phyloP scores from a whole-genome alignment of 108 stramenopile genomes.

The Discostella pseudostelligera region DNA sequence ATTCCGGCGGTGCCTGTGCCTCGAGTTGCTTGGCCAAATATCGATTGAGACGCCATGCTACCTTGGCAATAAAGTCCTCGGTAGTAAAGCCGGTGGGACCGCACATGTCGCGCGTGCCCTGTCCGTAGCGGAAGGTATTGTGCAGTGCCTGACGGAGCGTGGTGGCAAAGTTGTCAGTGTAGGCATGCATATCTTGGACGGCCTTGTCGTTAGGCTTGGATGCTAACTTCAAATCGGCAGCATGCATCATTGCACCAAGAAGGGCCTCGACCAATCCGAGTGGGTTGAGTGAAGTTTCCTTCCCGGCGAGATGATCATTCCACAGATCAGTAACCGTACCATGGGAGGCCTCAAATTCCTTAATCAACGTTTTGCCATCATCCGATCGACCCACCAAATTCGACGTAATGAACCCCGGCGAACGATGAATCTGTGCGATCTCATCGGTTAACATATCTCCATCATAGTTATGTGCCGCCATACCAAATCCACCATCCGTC shows the following conservation, averaged over 20 bases:
- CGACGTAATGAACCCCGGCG: conserved; percentile 96
- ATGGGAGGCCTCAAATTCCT: conserved; percentile 96
- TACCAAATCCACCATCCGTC: conserved; percentile 97
- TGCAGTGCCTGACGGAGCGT: conserved; percentile 87
- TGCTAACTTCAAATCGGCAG: conserved; percentile 78
- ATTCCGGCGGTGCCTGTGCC: conserved; percentile 71
- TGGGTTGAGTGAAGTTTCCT: conserved; percentile 96
- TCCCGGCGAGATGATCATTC: conserved; percentile 92
- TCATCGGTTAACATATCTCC: conserved; percentile 94
- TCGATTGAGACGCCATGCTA: conserved; percentile 87
- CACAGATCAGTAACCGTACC: conserved; percentile 96
- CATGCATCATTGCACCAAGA: conserved; percentile 94
- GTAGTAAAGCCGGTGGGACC: conserved; percentile 94
- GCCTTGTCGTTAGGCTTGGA: conserved; percentile 58
- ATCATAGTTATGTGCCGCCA: conserved; percentile 98
- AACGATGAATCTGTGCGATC: conserved; percentile 97
- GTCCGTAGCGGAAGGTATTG: conserved; percentile 96
- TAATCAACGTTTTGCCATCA: conserved; percentile 87
- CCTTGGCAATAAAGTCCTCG: conserved; percentile 92
- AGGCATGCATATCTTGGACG: conserved; percentile 50
- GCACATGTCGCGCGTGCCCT: conserved; percentile 95
- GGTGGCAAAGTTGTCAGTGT: conserved; percentile 70
- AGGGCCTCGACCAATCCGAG: conserved; percentile 95
- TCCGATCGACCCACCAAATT: conserved; percentile 92
- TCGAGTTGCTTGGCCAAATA: conserved; percentile 79